Base-by-base conservation (phyloP, 108 stramenopile species). In the Asterionellopsis glacialis region DNA sequence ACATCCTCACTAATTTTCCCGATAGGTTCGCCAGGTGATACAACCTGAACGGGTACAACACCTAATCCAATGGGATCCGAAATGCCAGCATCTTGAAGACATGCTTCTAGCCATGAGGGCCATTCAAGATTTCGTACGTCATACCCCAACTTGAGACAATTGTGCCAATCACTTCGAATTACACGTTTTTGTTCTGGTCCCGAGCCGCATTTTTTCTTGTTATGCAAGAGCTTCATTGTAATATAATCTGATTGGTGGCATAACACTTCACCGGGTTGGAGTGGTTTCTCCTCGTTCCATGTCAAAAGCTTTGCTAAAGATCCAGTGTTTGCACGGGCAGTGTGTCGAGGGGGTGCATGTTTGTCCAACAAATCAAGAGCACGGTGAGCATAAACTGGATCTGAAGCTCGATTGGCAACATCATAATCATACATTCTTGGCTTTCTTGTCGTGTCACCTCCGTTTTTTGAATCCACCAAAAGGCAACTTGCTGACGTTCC, bases 201-300 rank as follows among this genome's bases (percentile, higher is more conserved):
- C 9, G 68, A 40, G 2, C 67, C 61, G 52, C 67, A 68, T 19
- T 53, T 67, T 38, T 63, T 63, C 1, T 58, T 28, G 12, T 74
- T 67, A 38, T 63, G 45, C 65, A 87, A 57, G 18, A 92, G 51
- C 50, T 72, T 74, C 57, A 75, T 45, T 9, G 94, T 73, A 44
- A 90, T 69, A 63, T 88, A 97, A 67, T 97, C 96, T n/a, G 93
- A 82, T 77, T 97, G 96, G 81, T 97, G 96, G 59, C 74, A 87
- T 6, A 95, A 42, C 25, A 72, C 65, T 69, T 95, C 93, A n/a
- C 51, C 53, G 12, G 43, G 40, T 14, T 64, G 11, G 48, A 95
- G 62, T 9, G 91, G 67, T 51, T 64, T 50, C 61, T 92, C 87
- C 38, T 82, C 67, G 45, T 82, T 81, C 94, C 94, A 97, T 51